A percentile compares a stretch with the other conserved stretches of the same genome.
These are phyloP conservation scores for Coniochaeta ligniaria DNA, from an alignment of 2,329 filamentous ascomycete species.

Conservation along the genomic window DNA sequence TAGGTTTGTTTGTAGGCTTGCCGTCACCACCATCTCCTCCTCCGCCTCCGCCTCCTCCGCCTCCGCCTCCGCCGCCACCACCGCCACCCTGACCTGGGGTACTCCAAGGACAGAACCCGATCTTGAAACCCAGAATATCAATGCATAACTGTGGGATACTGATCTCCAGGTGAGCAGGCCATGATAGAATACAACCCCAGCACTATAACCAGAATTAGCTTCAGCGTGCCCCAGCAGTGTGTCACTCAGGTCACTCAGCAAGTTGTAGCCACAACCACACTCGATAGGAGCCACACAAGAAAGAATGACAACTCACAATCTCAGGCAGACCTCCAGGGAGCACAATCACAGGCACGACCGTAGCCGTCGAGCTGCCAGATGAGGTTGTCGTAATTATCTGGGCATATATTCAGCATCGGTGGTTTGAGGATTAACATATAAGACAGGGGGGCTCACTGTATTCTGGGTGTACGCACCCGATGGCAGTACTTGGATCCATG, in stretches of 20 bases:
- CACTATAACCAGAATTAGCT: not conserved
- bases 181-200: not conserved
- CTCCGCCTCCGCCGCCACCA: not conserved
- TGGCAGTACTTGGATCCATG: not conserved
- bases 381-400: not conserved
- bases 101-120: not conserved
- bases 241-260: not conserved
- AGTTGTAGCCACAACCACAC: not conserved
- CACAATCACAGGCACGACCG: not conserved
- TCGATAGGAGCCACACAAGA: not conserved
- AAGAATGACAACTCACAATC: not conserved
- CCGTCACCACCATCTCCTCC: not conserved
- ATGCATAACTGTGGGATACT: not conserved
- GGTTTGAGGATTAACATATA: not conserved
- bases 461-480: not conserved
- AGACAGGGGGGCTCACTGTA: not conserved
- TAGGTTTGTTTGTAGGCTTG: not conserved
- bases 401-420: not conserved
- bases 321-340: not conserved
- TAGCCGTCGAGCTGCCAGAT: not conserved
- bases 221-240: not conserved
- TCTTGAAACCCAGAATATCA: not conserved
- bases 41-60: not conserved
- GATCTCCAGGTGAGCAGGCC: not conserved
- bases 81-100: not conserved